These are phyloP conservation scores for Heterobasidion parviporum DNA, from an alignment of 1,284 basidiomycete species.

Conservation along the genomic window DNA sequence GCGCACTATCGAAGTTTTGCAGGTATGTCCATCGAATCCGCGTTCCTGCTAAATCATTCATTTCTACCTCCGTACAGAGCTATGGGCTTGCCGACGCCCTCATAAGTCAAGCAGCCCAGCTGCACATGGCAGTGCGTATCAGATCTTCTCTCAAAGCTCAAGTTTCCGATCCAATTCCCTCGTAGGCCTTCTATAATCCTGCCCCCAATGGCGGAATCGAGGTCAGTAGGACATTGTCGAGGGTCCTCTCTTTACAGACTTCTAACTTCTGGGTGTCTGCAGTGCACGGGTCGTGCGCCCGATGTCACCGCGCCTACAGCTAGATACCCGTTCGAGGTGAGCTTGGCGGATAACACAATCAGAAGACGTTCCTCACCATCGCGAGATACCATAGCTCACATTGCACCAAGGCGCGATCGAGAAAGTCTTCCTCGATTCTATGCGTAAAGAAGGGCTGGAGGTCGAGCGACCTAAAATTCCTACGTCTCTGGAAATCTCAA, in stretches of 20 bases:
- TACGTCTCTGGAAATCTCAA: constrained; percentile 40
- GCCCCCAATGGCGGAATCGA: constrained; percentile 50
- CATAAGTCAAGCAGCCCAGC: constrained; percentile 55
- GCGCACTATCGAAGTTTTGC: constrained; percentile 69
- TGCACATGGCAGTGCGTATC: constrained; percentile 53
- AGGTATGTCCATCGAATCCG: constrained; percentile 29
- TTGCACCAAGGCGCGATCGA: constrained; percentile 75
- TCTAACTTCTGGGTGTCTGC: not conserved
- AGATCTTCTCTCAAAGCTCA: not conserved
- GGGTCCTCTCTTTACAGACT: not conserved
- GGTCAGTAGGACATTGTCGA: constrained; percentile 22
- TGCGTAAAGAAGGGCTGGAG: constrained; percentile 39
- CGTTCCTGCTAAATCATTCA: not conserved
- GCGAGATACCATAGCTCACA: constrained; percentile 23
- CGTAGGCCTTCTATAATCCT: constrained; percentile 68
- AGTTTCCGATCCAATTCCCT: not conserved
- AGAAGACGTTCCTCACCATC: not conserved
- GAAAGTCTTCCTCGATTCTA: constrained; percentile 57
- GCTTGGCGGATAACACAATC: not conserved
- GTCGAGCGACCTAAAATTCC: constrained; percentile 57
- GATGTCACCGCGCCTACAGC: constrained; percentile 51
- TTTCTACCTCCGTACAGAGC: constrained; percentile 32
- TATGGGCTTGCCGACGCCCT: constrained; percentile 65
- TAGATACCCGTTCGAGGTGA: constrained; percentile 56
- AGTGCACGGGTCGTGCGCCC: constrained; percentile 54